phyloP scores from a whole-genome alignment of 192 early-diverging fungal species.

The Lunasporangiospora selenospora region DNA sequence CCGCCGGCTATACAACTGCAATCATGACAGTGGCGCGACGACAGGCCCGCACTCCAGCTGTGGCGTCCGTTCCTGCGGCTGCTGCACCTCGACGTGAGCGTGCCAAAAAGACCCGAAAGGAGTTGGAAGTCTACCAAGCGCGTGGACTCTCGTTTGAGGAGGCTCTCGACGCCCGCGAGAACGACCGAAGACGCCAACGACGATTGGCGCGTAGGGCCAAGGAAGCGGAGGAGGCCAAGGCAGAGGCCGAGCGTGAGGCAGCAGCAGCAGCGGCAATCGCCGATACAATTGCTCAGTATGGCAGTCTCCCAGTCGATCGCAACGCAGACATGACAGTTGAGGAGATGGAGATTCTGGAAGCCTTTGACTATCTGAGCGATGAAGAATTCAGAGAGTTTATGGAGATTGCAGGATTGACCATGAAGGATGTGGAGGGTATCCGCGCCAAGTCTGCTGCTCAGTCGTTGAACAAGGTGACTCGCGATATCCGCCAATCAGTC shows the following conservation, averaged over 20 bases:
- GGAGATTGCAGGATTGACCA: slow-evolving; percentile 25
- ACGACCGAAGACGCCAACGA: slow-evolving; percentile 6
- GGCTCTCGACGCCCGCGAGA: slow-evolving; percentile 9
- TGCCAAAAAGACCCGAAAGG: slow-evolving; percentile 20
- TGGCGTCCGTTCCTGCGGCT: too few relatives aligned
- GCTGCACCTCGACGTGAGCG: slow-evolving; percentile 21
- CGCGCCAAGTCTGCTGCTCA: slow-evolving; percentile 23
- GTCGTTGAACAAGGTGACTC: slow-evolving; percentile 31
- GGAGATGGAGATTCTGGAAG: slow-evolving; percentile 38
- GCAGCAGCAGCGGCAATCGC: slow-evolving; percentile 1
- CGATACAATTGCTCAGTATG: slow-evolving; percentile 16
- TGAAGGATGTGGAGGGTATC: slow-evolving; percentile 20
- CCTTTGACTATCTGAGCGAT: slow-evolving; percentile 38
- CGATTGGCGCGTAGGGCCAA: slow-evolving; percentile 18
- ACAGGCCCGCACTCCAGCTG: too few relatives aligned
- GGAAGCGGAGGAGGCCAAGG: slow-evolving; percentile 18
- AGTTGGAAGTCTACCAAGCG: slow-evolving; percentile 20
- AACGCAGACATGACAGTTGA: slow-evolving; percentile 14
- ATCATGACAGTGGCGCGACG: too few relatives aligned
- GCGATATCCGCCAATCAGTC: too few relatives aligned
- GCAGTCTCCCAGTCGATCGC: background rate
- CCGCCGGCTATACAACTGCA: too few relatives aligned
- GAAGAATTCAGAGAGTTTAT: slow-evolving; percentile 40
- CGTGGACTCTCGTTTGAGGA: slow-evolving; percentile 27
- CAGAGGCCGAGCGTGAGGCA: slow-evolving; percentile 17